Percentiles rank a stretch among this genome's conserved stretches.
These are phyloP conservation scores for Trametes coccinea DNA, from an alignment of 768 basidiomycete genomes.

Conservation along the genomic window DNA sequence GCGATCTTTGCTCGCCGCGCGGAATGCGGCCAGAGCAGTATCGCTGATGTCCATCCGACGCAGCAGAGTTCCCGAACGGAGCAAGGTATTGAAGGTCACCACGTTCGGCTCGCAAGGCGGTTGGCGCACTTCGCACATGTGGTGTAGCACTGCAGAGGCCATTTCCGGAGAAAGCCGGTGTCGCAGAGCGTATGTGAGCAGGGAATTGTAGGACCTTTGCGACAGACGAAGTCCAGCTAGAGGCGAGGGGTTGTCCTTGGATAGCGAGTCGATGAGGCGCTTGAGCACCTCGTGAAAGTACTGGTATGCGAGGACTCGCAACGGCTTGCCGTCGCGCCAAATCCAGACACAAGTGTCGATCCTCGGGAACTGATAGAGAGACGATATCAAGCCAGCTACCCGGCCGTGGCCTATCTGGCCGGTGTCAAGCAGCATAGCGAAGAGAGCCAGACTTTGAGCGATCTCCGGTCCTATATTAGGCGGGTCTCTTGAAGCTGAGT, in stretches of 20 bases:
- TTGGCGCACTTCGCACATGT: constrained; percentile 50
- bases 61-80: constrained; percentile 56
- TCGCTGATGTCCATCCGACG: constrained; percentile 40
- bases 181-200: constrained; percentile 67
- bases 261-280: constrained; percentile 25
- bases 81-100: constrained; percentile 57
- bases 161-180: constrained; percentile 53
- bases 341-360: constrained; percentile 29
- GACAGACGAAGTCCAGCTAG: constrained; percentile 36
- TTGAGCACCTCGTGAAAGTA: constrained; percentile 36
- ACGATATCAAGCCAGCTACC: constrained; percentile 46
- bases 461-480: too few relatives aligned
- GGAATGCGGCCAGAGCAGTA: constrained; percentile 33
- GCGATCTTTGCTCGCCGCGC: background rate
- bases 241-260: background rate
- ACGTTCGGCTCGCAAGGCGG: constrained; percentile 46
- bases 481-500: constrained; percentile 28
- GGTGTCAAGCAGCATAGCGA: constrained; percentile 53
- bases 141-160: constrained; percentile 50
- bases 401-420: constrained; percentile 47
- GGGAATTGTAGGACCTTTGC: constrained; percentile 53
- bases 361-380: constrained; percentile 45
- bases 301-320: constrained; percentile 28
- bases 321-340: constrained; percentile 12
- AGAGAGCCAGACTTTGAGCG: constrained; percentile 58